These are phyloP conservation scores for Neonectria hederae DNA, from an alignment of 2,329 filamentous ascomycete genomes.

Conservation along the genomic window DNA sequence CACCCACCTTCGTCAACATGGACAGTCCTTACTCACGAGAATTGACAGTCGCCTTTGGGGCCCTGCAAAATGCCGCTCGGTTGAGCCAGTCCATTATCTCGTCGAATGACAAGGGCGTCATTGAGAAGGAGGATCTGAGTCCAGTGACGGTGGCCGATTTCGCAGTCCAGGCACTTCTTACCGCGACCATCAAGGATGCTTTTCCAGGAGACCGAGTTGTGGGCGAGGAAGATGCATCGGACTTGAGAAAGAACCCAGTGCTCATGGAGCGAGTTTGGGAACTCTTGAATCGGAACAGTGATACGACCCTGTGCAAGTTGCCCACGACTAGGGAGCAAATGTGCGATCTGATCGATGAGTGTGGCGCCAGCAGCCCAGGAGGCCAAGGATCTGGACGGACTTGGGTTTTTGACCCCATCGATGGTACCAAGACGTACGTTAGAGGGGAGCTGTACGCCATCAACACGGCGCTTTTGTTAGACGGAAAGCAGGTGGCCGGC, in stretches of 20 bases:
- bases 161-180: conserved; percentile 65
- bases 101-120: conserved; percentile 58
- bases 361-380: conserved; percentile 53
- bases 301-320: conserved; percentile 43
- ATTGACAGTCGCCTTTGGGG: conserved; percentile 54
- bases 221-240: conserved; percentile 63
- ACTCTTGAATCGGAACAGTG: conserved; percentile 49
- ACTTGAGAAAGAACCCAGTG: conserved; percentile 53
- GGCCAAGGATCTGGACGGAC: conserved; percentile 50
- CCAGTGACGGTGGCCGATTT: conserved; percentile 70
- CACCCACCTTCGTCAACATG: conserved; percentile 45
- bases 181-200: conserved; percentile 57
- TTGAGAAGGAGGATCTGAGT: conserved; percentile 64
- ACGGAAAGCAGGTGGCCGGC: conserved; percentile 59
- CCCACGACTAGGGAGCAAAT: conserved; percentile 56
- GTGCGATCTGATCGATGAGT: conserved; percentile 64
- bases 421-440: conserved; percentile 67
- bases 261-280: conserved; percentile 60
- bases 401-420: conserved; percentile 70
- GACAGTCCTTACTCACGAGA: conserved; percentile 55
- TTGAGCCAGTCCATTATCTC: conserved; percentile 61
- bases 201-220: conserved; percentile 64
- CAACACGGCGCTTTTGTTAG: conserved; percentile 63
- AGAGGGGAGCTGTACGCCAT: conserved; percentile 65
- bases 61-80: conserved; percentile 56